Evolutionary conservation across 225 moss, liverwort and hornwort species (phyloP).

Genomic region (Pseudoscleropodium purum): DNA sequence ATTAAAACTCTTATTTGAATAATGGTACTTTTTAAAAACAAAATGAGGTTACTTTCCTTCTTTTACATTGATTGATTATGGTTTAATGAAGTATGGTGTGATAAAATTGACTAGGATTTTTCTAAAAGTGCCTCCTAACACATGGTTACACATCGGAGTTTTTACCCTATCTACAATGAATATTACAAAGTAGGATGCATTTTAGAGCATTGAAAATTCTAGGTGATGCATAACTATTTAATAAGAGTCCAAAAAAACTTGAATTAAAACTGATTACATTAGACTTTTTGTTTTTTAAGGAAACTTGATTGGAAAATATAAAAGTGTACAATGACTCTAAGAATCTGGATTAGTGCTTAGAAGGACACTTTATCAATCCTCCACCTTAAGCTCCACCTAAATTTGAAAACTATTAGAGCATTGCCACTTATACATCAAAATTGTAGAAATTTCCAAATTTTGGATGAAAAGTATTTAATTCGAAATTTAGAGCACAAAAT

Average conservation of each 20-base stretch:
- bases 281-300: rapidly evolving
- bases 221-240: background rate
- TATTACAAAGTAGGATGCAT: background rate
- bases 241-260: too few relatives aligned
- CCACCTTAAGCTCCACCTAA: background rate
- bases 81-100: background rate
- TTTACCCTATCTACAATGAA: background rate
- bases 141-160: background rate
- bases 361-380: background rate
- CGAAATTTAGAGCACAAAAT: background rate
- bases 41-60: background rate
- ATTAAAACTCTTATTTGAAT: background rate
- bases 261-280: background rate
- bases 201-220: background rate
- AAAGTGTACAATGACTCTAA: rapidly evolving
- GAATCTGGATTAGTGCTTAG: background rate
- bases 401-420: background rate
- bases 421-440: background rate
- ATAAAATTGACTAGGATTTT: background rate
- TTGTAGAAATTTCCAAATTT: background rate
- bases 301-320: background rate
- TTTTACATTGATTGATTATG: background rate
- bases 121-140: background rate
- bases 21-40: too few relatives aligned
- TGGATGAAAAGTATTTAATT: background rate